phyloP scores from a whole-genome alignment of 257 asterid species.

The Salvia splendens region DNA sequence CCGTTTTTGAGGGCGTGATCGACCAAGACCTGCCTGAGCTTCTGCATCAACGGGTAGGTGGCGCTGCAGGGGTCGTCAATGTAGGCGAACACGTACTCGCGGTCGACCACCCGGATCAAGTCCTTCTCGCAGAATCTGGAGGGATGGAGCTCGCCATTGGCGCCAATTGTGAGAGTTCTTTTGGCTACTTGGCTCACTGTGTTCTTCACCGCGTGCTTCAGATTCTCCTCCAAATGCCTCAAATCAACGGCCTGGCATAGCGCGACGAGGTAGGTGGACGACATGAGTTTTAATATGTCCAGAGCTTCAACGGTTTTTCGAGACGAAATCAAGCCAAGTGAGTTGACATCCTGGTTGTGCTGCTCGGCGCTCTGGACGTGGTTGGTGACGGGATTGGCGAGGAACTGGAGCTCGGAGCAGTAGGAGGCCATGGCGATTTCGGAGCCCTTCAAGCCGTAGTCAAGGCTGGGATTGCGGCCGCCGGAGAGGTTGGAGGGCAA shows the following conservation, averaged over 20 bases:
- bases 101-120: conserved; percentile 49
- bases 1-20: conserved; percentile 53
- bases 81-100: conserved; percentile 49
- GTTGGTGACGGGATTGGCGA: conserved; percentile 54
- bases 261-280: conserved; percentile 45
- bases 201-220: conserved; percentile 45
- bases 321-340: conserved; percentile 54
- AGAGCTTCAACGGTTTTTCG: conserved; percentile 51
- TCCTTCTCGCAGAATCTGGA: conserved; percentile 58
- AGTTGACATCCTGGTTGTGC: conserved; percentile 60
- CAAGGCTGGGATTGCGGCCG: conserved; percentile 55
- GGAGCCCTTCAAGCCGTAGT: conserved; percentile 55
- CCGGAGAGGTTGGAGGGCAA: conserved; percentile 56
- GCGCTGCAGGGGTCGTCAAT: conserved; percentile 48
- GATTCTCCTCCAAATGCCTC: conserved; percentile 57
- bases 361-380: conserved; percentile 65
- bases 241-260: conserved; percentile 57
- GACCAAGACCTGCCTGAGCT: conserved; percentile 49
- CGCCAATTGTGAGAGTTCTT: conserved; percentile 46
- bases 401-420: conserved; percentile 58
- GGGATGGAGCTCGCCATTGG: conserved; percentile 53
- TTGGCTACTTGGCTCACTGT: conserved; percentile 50
- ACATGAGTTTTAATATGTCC: conserved; percentile 53
- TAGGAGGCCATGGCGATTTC: conserved; percentile 64
- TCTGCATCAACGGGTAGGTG: conserved; percentile 58